Percentiles rank a stretch among this genome's conserved stretches.
These are phyloP conservation scores for Pichia manshurica DNA, from an alignment of 805 yeast species.

Conservation along the genomic window DNA sequence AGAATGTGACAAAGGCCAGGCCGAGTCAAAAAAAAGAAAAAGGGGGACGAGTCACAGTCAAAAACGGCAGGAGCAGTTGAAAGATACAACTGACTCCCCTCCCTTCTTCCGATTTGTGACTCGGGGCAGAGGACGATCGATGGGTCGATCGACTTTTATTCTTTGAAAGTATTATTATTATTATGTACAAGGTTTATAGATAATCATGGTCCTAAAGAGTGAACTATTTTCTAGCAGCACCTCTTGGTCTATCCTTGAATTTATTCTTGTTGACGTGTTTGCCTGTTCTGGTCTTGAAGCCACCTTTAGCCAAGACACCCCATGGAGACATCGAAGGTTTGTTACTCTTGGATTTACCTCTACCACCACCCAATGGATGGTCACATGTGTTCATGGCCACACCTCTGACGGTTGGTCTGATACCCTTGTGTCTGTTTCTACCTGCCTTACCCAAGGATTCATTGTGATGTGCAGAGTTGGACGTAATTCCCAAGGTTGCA, in stretches of 20 bases:
- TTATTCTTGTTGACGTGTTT: conserved; percentile 77
- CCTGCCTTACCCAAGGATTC: conserved; percentile 95
- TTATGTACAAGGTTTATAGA: too few relatives aligned
- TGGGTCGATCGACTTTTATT: too few relatives aligned
- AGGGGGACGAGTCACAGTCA: too few relatives aligned
- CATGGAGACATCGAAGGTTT: conserved; percentile 92
- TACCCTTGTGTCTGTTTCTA: conserved; percentile 84
- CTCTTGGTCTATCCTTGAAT: conserved; percentile 89
- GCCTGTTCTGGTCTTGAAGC: conserved; percentile 89
- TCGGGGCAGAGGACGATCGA: too few relatives aligned
- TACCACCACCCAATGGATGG: conserved; percentile 99
- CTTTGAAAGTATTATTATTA: too few relatives aligned
- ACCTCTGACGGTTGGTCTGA: conserved; percentile 95
- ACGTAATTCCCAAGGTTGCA: conserved; percentile 90
- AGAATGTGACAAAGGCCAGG: too few relatives aligned
- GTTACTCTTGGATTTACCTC: conserved; percentile 97
- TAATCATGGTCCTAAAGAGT: too few relatives aligned
- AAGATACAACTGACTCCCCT: too few relatives aligned
- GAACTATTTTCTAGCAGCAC: conserved; percentile 24
- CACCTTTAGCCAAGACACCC: conserved; percentile 90
- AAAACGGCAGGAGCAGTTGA: too few relatives aligned
- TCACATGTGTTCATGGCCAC: conserved; percentile 96
- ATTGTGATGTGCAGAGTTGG: conserved; percentile 89
- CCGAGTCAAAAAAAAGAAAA: too few relatives aligned
- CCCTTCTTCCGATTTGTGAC: too few relatives aligned